A percentile compares a stretch with the other conserved stretches of the same genome.
phyloP scores from a whole-genome alignment of 1,284 basidiomycete genomes.

The Pseudozyma pruni region DNA sequence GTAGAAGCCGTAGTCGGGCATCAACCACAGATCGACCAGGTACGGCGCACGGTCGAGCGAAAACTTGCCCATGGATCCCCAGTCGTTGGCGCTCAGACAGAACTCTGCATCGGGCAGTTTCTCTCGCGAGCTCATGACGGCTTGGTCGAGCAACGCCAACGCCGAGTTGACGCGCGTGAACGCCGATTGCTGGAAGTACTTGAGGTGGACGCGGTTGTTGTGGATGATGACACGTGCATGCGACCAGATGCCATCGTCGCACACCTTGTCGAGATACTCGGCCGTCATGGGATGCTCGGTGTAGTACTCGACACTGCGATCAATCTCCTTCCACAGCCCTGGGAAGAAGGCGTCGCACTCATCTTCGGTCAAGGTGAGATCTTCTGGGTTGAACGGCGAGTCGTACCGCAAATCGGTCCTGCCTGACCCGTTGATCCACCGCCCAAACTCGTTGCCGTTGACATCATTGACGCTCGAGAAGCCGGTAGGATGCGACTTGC shows the following conservation, averaged over 20 bases:
- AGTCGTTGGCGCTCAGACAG: conserved; percentile 60
- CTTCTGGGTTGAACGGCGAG: conserved; percentile 61
- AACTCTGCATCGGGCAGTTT: conserved; percentile 65
- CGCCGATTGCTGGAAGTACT: conserved; percentile 55
- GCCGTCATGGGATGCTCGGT: conserved; percentile 37
- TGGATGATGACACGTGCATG: conserved; percentile 62
- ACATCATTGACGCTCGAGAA: conserved; percentile 8
- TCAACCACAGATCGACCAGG: conserved; percentile 63
- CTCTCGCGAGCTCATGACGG: conserved; percentile 52
- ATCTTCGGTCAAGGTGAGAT: conserved; percentile 59
- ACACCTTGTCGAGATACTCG: conserved; percentile 58
- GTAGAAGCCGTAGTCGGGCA: conserved; percentile 66
- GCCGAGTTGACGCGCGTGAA: conserved; percentile 56
- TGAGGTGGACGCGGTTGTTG: conserved; percentile 61
- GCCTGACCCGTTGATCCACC: conserved; percentile 48
- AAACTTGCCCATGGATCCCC: conserved; percentile 62
- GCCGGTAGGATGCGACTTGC: background rate
- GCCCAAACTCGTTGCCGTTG: conserved; percentile 35
- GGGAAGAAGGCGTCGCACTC: conserved; percentile 65
- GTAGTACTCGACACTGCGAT: conserved; percentile 52
- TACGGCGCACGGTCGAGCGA: conserved; percentile 54
- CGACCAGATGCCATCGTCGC: conserved; percentile 59
- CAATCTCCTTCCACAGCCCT: conserved; percentile 59
- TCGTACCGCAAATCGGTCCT: conserved; percentile 42
- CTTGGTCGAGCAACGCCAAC: conserved; percentile 51